phyloP scores from a whole-genome alignment of 352 stramenopile genomes.

The Globisporangium nodosum region DNA sequence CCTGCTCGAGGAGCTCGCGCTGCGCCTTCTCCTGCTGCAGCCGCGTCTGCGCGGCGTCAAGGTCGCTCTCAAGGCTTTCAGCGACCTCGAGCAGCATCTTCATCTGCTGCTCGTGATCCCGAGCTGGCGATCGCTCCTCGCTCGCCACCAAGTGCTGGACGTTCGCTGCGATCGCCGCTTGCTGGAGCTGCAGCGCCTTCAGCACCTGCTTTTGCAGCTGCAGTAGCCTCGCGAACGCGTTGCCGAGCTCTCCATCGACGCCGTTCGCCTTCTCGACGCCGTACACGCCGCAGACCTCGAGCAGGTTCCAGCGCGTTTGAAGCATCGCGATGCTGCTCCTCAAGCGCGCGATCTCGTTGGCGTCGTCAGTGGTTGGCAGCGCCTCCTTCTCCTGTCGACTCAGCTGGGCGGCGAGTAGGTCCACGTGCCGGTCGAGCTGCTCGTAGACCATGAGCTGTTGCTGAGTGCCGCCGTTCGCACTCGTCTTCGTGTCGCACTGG shows the following conservation, averaged over 20 bases:
- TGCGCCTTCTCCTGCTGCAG: conserved; percentile 44
- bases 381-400: conserved; percentile 24
- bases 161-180: conserved; percentile 10
- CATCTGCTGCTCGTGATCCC: conserved; percentile 26
- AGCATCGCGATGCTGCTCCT: conserved; percentile 20
- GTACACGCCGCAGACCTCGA: conserved; percentile 48
- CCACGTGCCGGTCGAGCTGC: conserved; percentile 53
- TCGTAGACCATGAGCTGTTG: conserved; percentile 27
- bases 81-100: conserved; percentile 61
- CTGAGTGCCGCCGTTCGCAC: neutral
- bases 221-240: conserved; percentile 31
- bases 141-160: neutral
- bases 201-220: conserved; percentile 48
- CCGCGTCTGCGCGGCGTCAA: conserved; percentile 36
- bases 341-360: conserved; percentile 4
- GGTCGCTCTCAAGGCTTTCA: conserved; percentile 51
- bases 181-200: conserved; percentile 27
- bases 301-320: conserved; percentile 40
- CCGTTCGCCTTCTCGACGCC: conserved; percentile 29
- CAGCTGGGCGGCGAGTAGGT: conserved; percentile 37
- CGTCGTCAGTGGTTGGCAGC: neutral
- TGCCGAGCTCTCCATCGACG: conserved; percentile 27
- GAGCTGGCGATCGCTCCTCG: neutral
- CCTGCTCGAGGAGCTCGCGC: conserved; percentile 37
- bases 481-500: too few relatives aligned